Base-by-base conservation (phyloP, 768 basidiomycete species). In the Rhodosporidiobolus sp. region DNA sequence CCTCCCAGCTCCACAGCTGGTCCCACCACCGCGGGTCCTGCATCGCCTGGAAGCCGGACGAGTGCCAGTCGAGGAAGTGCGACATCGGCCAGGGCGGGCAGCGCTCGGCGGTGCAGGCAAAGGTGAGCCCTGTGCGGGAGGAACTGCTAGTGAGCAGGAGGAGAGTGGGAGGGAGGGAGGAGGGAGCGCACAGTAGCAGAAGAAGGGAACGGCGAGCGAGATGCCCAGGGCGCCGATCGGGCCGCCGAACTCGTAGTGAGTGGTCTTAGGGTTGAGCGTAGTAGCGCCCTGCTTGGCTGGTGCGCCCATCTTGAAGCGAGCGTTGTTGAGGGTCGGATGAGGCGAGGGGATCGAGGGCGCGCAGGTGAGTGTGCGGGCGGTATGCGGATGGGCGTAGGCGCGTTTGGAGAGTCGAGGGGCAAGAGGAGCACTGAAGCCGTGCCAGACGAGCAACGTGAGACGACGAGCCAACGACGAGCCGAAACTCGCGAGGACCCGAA, bases 1-100 rank as follows among this genome's bases (percentile, higher is more conserved):
- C 93, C 68, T 94, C 83, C 0, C 86, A 86, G 77, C 97, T 94
- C 89, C 91, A 96, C 3, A 96, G 85, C 28, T 83, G 81, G 56
- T 83, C 84, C 89, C 90, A 94, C 86, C 87, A 93, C 26, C 82
- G 79, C 10, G 79, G 73, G 76, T 82, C 81, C 16, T 26, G n/a
- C 66, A 69, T 67, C 34, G 63, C 46, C 14, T 38, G 17, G 48
- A 43, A 50, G 0, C 75, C 70, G 3, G n/a, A 35, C 30, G 59
- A 8, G 54, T 69, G 70, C 30, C 35, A 76, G 3, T 26, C 35
- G 49, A 69, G 24, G 59, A 77, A 75, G 22, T 48, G 30, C 48
- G 55, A 34, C 26, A 79, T 32, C 9, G 77, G 78, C 69, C 67
- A 65, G 1, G 75, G 74, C 43, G 77, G 73, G 65, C 77, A 78